A percentile compares a stretch with the other conserved stretches of the same genome.
Conservation (phyloP, 805 yeast species). For the Komagataella pastoris region DNA sequence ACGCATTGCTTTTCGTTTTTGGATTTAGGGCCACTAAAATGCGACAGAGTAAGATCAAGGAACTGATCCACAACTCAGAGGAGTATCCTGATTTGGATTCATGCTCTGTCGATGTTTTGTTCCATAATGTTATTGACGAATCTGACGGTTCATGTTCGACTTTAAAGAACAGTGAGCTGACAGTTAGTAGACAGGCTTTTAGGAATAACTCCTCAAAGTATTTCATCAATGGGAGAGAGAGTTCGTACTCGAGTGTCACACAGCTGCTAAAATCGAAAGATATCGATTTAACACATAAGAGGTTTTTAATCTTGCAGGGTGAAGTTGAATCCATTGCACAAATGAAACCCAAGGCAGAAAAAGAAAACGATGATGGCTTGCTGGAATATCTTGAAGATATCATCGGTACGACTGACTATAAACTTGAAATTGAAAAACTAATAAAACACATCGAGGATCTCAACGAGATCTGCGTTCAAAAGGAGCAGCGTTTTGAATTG, state of each 20-base stretch:
- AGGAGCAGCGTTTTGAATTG: slow-evolving; percentile 64
- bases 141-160: slow-evolving; percentile 22
- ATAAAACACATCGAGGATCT: slow-evolving; percentile 51
- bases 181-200: slow-evolving; percentile 72
- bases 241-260: slow-evolving; percentile 73
- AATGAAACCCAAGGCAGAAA: slow-evolving; percentile 96
- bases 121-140: slow-evolving; percentile 61
- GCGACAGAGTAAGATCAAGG: slow-evolving; percentile 92
- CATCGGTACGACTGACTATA: slow-evolving; percentile 85
- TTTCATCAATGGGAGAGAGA: slow-evolving; percentile 53
- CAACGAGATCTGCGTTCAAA: slow-evolving; percentile 71
- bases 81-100: slow-evolving; percentile 47
- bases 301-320: slow-evolving; percentile 92
- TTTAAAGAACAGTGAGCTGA: slow-evolving; percentile 43
- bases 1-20: slow-evolving; percentile 92
- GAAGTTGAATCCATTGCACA: slow-evolving; percentile 98
- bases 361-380: slow-evolving; percentile 83
- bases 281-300: slow-evolving; percentile 86
- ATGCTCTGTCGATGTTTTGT: slow-evolving; percentile 88
- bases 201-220: slow-evolving; percentile 70
- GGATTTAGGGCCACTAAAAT: slow-evolving; percentile 94
- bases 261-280: slow-evolving; percentile 64
- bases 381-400: slow-evolving; percentile 93
- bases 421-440: slow-evolving; percentile 57
- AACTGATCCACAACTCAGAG: slow-evolving; percentile 85